A percentile compares a stretch with the other conserved stretches of the same genome.
phyloP scores from a whole-genome alignment of 1,284 basidiomycete genomes.

The Malassezia restricta region DNA sequence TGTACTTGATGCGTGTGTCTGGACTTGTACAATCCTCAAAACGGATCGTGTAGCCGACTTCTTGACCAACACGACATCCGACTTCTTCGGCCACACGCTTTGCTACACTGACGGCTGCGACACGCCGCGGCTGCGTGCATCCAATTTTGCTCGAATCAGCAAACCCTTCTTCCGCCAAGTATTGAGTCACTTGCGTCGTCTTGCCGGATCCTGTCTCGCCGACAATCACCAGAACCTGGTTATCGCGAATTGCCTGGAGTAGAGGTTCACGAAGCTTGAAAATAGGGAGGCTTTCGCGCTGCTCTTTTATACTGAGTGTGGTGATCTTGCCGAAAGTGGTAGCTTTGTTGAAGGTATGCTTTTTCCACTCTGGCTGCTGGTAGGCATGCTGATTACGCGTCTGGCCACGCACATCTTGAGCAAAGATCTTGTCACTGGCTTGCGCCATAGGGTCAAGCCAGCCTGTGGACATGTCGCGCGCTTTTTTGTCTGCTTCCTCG shows the following conservation, averaged over 20 bases:
- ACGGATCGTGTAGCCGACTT: slow-evolving; percentile 96
- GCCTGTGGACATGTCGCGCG: slow-evolving; percentile 79
- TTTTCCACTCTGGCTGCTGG: slow-evolving; percentile 79
- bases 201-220: slow-evolving; percentile 89
- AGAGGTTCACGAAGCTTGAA: slow-evolving; percentile 88
- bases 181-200: slow-evolving; percentile 80
- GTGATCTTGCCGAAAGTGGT: slow-evolving; percentile 92
- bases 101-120: slow-evolving; percentile 97
- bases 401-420: slow-evolving; percentile 78
- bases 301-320: slow-evolving; percentile 78
- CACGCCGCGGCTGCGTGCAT: slow-evolving; percentile 94
- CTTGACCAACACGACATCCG: slow-evolving; percentile 85
- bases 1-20: slow-evolving; percentile 98
- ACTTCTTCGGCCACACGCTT: slow-evolving; percentile 97
- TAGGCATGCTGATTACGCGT: slow-evolving; percentile 68
- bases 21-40: slow-evolving; percentile 98
- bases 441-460: slow-evolving; percentile 98
- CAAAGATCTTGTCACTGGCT: slow-evolving; percentile 72
- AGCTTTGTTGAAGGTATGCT: slow-evolving; percentile 87
- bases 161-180: slow-evolving; percentile 75
- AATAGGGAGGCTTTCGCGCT: slow-evolving; percentile 79
- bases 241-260: slow-evolving; percentile 81
- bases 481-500: slow-evolving; percentile 83
- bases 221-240: slow-evolving; percentile 85
- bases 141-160: slow-evolving; percentile 79